phyloP scores from a whole-genome alignment of 441 rosid genomes.

The Sinapis alba region DNA sequence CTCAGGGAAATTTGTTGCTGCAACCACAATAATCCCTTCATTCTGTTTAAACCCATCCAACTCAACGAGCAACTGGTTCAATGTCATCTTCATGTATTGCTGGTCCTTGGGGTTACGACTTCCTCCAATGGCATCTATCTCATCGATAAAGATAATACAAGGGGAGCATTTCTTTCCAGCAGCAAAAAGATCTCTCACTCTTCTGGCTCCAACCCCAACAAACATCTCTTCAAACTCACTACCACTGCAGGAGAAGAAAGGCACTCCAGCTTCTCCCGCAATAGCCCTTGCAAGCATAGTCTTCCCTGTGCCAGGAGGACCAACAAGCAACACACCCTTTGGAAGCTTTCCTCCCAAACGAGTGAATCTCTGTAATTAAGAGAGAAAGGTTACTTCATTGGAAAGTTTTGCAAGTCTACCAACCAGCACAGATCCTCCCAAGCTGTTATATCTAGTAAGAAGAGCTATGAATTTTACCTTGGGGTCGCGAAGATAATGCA shows the following conservation, averaged over 20 bases:
- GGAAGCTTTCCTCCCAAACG: conserved; percentile 98
- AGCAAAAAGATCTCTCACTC: conserved; percentile 91
- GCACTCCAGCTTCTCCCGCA: conserved; percentile 99
- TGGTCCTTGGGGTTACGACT: conserved; percentile 90
- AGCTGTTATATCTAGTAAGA: background rate
- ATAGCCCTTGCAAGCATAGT: conserved; percentile 98
- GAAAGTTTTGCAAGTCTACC: too few species aligned
- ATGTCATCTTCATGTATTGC: conserved; percentile 94
- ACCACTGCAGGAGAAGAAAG: conserved; percentile 98
- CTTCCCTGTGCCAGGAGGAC: conserved; percentile 99
- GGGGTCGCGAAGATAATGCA: conserved; percentile 98
- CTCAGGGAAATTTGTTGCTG: conserved; percentile 95
- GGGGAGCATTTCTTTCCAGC: conserved; percentile 97
- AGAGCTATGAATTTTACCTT: conserved; percentile 51
- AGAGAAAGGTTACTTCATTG: background rate
- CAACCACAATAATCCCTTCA: conserved; percentile 93
- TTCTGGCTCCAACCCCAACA: conserved; percentile 98
- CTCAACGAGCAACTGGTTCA: conserved; percentile 93
- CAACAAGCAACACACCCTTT: conserved; percentile 93
- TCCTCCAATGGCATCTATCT: conserved; percentile 96
- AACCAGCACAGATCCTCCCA: too few species aligned
- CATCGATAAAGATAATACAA: conserved; percentile 92
- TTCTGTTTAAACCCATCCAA: conserved; percentile 96
- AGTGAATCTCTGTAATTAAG: conserved; percentile 76
- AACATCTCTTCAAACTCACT: conserved; percentile 99